A percentile compares a stretch with the other conserved stretches of the same genome.
Evolutionary conservation across 495 filamentous ascomycete genomes (phyloP).

Genomic region (Neurospora sp.): DNA sequence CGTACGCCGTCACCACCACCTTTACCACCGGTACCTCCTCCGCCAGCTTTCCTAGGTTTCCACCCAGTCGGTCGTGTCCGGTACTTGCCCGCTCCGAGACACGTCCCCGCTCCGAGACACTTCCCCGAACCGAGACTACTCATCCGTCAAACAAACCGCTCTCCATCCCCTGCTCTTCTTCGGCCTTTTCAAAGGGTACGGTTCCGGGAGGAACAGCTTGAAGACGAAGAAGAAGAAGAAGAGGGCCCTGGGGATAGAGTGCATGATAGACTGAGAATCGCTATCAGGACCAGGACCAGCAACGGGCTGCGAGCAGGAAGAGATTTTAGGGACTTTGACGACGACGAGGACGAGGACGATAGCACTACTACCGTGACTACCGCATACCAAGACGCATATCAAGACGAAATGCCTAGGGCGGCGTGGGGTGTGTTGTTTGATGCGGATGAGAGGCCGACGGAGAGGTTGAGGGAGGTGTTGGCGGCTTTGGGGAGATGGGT

Average conservation of each 20-base stretch:
- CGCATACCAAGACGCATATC: neutral
- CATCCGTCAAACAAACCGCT: neutral
- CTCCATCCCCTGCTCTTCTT: neutral
- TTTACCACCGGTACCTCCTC: neutral
- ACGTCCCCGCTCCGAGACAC: neutral
- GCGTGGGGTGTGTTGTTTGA: neutral
- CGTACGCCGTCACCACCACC: neutral
- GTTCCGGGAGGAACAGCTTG: neutral
- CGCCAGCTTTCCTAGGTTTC: neutral
- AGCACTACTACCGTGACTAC: neutral
- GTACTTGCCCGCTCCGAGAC: neutral
- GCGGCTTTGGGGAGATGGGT: neutral
- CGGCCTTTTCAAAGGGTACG: neutral
- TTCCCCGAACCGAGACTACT: neutral
- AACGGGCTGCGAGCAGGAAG: neutral
- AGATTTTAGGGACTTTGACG: neutral
- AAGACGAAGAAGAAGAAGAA: neutral
- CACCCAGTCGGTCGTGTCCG: neutral
- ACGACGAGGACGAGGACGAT: neutral
- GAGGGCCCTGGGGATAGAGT: neutral
- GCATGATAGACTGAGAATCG: neutral
- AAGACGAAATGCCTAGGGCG: neutral
- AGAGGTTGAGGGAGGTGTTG: neutral
- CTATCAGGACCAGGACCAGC: neutral
- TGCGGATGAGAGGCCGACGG: neutral